Conservation (phyloP, 306 rosid species). For the Prosopis cineraria region DNA sequence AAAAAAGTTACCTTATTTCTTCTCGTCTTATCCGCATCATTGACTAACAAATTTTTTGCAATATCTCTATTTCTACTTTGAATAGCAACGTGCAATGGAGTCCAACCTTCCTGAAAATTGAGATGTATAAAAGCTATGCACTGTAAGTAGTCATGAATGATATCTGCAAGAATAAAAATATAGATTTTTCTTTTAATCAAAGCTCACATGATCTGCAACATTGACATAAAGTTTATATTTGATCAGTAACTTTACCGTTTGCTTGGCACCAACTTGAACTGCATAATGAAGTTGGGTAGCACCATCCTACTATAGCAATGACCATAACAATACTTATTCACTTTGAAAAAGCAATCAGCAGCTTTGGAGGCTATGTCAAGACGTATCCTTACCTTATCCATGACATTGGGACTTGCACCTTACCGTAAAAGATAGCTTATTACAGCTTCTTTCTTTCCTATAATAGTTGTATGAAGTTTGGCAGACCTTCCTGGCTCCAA, state of each 20-base stretch:
- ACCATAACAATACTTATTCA: conserved; percentile 28
- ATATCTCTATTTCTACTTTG: conserved; percentile 88
- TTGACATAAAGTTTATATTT: conserved; percentile 80
- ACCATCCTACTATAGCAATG: conserved; percentile 68
- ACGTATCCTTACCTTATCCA: conserved; percentile 63
- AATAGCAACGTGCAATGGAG: conserved; percentile 85
- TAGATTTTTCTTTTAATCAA: not conserved
- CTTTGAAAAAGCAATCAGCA: conserved; percentile 15
- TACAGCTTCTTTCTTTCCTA: conserved; percentile 85
- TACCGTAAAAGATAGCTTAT: conserved; percentile 84
- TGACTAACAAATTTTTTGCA: conserved; percentile 74
- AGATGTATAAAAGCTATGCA: conserved; percentile 4
- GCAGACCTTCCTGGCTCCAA: conserved; percentile 87
- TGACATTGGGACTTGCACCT: conserved; percentile 88
- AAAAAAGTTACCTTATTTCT: conserved; percentile 69
- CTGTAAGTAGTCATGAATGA: not conserved
- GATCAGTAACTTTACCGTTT: conserved; percentile 80
- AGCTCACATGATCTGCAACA: conserved; percentile 71
- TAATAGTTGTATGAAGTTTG: conserved; percentile 87
- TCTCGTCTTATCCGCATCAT: conserved; percentile 77
- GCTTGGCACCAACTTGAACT: conserved; percentile 88
- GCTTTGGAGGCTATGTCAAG: conserved; percentile 21
- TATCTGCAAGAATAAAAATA: not conserved
- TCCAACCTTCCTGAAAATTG: conserved; percentile 83
- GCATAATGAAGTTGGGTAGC: conserved; percentile 97